Percentiles rank a stretch among this genome's conserved stretches.
phyloP scores from a whole-genome alignment of 2,329 filamentous ascomycete genomes.

The Fusarium sp. region DNA sequence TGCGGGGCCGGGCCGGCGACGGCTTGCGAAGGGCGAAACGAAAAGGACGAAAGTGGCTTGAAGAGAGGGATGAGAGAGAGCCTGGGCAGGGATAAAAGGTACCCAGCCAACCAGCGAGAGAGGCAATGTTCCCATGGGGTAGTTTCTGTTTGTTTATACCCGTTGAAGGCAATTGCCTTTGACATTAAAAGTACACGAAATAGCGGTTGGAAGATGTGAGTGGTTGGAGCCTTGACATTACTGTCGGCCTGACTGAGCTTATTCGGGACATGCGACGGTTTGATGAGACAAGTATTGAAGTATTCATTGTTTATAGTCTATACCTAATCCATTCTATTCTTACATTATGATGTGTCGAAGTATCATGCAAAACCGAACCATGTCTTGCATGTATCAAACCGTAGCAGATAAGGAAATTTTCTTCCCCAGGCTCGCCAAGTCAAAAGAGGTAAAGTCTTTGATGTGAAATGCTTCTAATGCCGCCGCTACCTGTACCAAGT shows the following conservation, averaged over 20 bases:
- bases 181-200: conserved; percentile 6
- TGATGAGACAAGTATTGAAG: background rate
- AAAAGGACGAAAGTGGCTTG: conserved; percentile 7
- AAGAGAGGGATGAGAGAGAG: background rate
- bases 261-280: background rate
- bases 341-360: background rate
- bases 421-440: conserved; percentile 20
- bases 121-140: conserved; percentile 21
- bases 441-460: conserved; percentile 23
- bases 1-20: conserved; percentile 23
- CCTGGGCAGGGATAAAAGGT: background rate
- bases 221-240: background rate
- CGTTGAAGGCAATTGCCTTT: conserved; percentile 22
- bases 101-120: conserved; percentile 9
- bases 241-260: background rate
- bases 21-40: conserved; percentile 23
- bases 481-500: conserved; percentile 11
- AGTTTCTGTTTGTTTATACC: conserved; percentile 36
- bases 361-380: background rate
- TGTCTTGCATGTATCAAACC: background rate
- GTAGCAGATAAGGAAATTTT: conserved; percentile 24
- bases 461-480: conserved; percentile 5
- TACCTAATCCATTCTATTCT: conserved; percentile 9
- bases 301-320: background rate
- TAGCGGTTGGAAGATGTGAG: background rate